Evolutionary conservation across 768 basidiomycete genomes (phyloP), one percentile per base, ranked within the genome.

Genomic region (Suillus paluster): DNA sequence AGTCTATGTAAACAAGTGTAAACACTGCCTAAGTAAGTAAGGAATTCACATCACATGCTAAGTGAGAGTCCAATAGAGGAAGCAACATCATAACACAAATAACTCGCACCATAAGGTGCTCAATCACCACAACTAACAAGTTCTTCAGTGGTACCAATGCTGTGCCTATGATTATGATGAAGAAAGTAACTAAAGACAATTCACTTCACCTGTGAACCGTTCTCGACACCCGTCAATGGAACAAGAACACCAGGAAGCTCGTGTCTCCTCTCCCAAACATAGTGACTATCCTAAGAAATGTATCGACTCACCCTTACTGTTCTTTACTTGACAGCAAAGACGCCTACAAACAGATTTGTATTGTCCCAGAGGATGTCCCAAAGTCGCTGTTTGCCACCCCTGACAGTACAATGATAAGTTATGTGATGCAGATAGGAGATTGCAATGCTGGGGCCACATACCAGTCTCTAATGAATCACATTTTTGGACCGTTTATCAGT

Each of bases 371-470:
- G 2, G 63, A 75, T 48, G 73, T 75, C 3, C 38, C 38, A 1
- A 61, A 64, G 12, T 75, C 76, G 0, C 61, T 73, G 3, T 73
- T 79, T 57, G 66, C 75, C 0, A 82, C 75, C 3, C 77, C 77
- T n/a, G 74, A 67, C 23, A 81, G 82, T 0, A 78, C 76, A 0
- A 78, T 75, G 57, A 50, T 77, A 4, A 80, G 79, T 38, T 60
- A 67, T 0, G 76, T 82, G 0, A 77, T 84, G 73, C 83, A 84
- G 58, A 76, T 79, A 53, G 81, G 80, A 1, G 77, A 84, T 57
- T 80, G 78, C 53, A 83, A 84, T 64, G 77, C 78, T 0, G 80
- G 78, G 0, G 69, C 79, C 0, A 84, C 80, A 0, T 84, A 80
- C 59, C 83, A 84, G 58, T 41, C 73, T 0, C 64, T 84, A 0